Base-by-base conservation (phyloP, 2,329 filamentous ascomycete genomes). In the Exophiala lecanii-corni region DNA sequence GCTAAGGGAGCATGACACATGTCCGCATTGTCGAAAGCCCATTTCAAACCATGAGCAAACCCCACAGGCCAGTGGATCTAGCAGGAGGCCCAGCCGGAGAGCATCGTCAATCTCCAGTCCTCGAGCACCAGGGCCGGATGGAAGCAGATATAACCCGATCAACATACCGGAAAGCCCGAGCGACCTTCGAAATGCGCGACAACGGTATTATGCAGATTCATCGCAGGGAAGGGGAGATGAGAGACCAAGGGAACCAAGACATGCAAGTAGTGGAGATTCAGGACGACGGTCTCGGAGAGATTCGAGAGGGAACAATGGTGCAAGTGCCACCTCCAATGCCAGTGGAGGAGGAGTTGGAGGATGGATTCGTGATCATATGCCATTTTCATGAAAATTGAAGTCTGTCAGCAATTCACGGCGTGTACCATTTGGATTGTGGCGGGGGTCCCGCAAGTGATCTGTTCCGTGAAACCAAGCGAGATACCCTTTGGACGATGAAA, bases 1-100 rank as follows among this genome's bases (percentile, higher is more conserved):
- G 91, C 68, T 97, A 39, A 79, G 77, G 56, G 86, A 94, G 64
- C 89, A 96, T 64, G 89, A 96, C 57, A 95, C 89, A 0, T 97
- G 91, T 57, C 91, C 91, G 3, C 70, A 73, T 48, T 73, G 70
- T 41, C 63, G 70, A 30, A 62, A 63, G 33, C 57, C 62, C 20
- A 69, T 70, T 21, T 55, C 50, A 56, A 41, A 41, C 47, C 30
- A 45, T 43, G 44, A 43, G 13, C 40, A 50, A 13, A 21, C 20
- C 15, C 45, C 20, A 21, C 43, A 45, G 18, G 35, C 45, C 6
- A 38, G 35, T 20, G 12, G 23, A 12, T 41, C 36, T 17, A 12
- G 41, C 28, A 42, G 43, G 33, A 39, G 47, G 32, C 16, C 39
- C 9, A 49, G 44, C 26, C 41, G 45, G 18, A 35, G 41, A 36